Conservation (phyloP, 169 alveolate species). For the Babesia divergens region DNA sequence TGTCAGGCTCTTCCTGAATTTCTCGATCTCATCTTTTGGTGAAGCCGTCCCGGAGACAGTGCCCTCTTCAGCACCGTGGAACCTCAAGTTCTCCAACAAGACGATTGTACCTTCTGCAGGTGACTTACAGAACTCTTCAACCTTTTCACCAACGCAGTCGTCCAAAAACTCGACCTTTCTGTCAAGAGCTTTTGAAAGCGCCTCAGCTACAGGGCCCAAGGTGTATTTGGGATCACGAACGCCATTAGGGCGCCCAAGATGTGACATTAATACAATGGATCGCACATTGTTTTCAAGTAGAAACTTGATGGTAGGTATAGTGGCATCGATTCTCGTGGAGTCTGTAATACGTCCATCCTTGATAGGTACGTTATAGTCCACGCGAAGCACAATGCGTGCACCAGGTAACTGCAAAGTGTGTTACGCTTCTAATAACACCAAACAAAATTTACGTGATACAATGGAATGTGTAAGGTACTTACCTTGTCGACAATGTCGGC, state of each 20-base stretch:
- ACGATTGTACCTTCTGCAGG: constrained; percentile 87
- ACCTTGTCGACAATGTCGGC: constrained; percentile 59
- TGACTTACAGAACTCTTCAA: constrained; percentile 81
- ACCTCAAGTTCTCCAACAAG: constrained; percentile 93
- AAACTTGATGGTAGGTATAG: constrained; percentile 92
- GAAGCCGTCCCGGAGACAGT: constrained; percentile 88
- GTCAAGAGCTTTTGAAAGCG: constrained; percentile 79
- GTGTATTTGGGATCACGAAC: constrained; percentile 83
- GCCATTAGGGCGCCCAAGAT: constrained; percentile 98
- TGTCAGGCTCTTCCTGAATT: constrained; percentile 89
- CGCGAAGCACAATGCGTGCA: constrained; percentile 93
- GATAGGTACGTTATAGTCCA: constrained; percentile 96
- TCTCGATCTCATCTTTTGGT: constrained; percentile 72
- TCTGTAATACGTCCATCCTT: constrained; percentile 89
- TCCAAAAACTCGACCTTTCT: constrained; percentile 85
- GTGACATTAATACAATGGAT: constrained; percentile 90
- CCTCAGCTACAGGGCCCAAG: constrained; percentile 89
- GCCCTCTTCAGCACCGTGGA: constrained; percentile 97
- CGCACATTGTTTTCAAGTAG: constrained; percentile 88
- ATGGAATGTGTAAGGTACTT: background rate
- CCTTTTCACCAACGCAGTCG: constrained; percentile 94
- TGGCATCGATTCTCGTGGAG: constrained; percentile 89
- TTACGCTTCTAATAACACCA: background rate
- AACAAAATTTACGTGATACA: background rate
- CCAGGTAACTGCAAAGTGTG: constrained; percentile 78